Percentiles rank a stretch among this genome's conserved stretches.
Evolutionary conservation across 176 grass and related monocot species (phyloP).

Genomic region (Eragrostis nindensis): DNA sequence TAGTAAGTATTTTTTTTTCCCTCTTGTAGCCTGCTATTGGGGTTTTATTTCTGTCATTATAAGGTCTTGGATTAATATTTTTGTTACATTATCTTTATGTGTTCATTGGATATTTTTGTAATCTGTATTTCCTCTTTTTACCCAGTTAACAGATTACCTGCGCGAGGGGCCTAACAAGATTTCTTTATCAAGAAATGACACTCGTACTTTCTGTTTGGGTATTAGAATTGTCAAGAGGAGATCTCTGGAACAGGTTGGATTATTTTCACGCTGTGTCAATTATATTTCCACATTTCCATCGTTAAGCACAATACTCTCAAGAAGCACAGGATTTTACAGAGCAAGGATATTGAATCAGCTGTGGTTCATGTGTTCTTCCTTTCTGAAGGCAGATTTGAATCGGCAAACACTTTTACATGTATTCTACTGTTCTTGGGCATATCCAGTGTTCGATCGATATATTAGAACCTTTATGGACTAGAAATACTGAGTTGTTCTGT

Average conservation of each 20-base stretch:
- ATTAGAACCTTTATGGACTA: neutral
- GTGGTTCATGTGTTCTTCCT: neutral
- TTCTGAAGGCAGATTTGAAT: neutral
- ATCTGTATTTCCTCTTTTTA: constrained; percentile 19
- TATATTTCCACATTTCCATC: constrained; percentile 11
- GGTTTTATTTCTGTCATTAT: neutral
- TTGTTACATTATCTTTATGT: neutral
- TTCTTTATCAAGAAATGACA: constrained; percentile 57
- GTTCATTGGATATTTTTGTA: neutral
- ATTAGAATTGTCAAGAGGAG: constrained; percentile 70
- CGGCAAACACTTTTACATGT: neutral
- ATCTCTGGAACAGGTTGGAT: constrained; percentile 57
- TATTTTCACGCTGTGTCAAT: constrained; percentile 7
- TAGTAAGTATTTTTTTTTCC: constrained; percentile 60
- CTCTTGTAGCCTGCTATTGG: constrained; percentile 33
- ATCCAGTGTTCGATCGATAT: neutral
- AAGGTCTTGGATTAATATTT: neutral
- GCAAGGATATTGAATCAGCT: constrained; percentile 1
- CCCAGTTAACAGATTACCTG: constrained; percentile 54
- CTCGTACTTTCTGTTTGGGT: constrained; percentile 75
- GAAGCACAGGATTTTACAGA: constrained; percentile 8
- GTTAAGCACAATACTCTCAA: constrained; percentile 21
- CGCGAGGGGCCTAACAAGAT: constrained; percentile 70
- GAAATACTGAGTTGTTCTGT: neutral
- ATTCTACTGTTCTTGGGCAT: constrained; percentile 9